Conservation (phyloP, 2,329 filamentous ascomycete genomes). For the Byssothecium circinans region DNA sequence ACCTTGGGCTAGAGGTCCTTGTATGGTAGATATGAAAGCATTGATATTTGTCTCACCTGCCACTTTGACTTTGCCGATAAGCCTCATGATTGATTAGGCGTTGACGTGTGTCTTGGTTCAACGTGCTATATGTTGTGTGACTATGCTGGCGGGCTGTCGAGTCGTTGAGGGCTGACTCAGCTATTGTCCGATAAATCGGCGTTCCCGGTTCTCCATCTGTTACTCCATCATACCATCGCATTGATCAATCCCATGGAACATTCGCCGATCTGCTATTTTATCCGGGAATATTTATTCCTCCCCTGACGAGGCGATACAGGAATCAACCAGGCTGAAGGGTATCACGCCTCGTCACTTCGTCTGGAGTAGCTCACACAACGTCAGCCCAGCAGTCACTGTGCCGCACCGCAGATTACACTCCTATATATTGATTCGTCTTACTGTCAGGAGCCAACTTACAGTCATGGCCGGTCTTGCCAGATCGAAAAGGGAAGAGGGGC, state of each 20-base stretch:
- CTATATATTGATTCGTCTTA: not conserved
- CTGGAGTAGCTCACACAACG: not conserved
- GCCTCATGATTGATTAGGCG: not conserved
- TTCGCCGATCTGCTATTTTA: no score
- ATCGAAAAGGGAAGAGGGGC: not conserved
- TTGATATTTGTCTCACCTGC: not conserved
- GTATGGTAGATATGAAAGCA: not conserved
- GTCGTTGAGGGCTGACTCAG: not conserved
- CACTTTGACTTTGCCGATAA: not conserved
- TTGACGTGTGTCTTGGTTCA: not conserved
- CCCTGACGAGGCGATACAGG: no score
- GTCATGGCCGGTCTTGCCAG: no score
- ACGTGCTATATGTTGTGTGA: not conserved
- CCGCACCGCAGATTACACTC: not conserved
- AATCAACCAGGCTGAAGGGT: not conserved
- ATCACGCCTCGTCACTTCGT: not conserved
- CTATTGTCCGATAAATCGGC: no score
- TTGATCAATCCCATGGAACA: no score
- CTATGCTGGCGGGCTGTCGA: not conserved
- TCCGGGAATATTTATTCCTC: no score
- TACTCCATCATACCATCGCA: no score
- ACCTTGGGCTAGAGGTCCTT: not conserved
- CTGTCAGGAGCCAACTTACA: no score
- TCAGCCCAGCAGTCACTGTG: slow-evolving; percentile 1
- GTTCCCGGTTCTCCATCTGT: no score